These are phyloP conservation scores for Chalciporus chontae DNA, from an alignment of 768 basidiomycete genomes.

Conservation along the genomic window DNA sequence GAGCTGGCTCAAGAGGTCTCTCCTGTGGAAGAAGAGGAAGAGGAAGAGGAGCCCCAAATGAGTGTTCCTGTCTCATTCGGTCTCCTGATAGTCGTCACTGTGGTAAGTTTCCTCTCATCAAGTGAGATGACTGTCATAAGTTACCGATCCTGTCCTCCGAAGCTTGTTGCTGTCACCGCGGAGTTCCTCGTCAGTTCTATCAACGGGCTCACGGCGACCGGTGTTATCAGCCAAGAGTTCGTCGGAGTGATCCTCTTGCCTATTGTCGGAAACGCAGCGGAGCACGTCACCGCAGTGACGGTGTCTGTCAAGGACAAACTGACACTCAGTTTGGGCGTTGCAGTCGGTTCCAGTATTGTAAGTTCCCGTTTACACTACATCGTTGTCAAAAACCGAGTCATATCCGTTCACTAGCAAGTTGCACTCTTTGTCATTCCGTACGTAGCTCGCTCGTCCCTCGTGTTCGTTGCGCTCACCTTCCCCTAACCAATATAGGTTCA, in stretches of 20 bases:
- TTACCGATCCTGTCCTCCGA: too few species aligned
- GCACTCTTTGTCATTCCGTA: constrained; percentile 66
- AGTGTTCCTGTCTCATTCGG: constrained; percentile 52
- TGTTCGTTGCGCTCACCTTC: too few species aligned
- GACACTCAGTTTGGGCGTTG: constrained; percentile 84
- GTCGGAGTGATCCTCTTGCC: constrained; percentile 87
- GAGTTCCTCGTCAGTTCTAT: constrained; percentile 80
- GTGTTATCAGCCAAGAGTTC: constrained; percentile 66
- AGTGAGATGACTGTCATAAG: too few species aligned
- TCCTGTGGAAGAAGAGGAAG: constrained; percentile 27
- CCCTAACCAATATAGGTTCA: constrained; percentile 43
- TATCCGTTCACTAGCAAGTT: constrained; percentile 51
- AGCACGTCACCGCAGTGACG: constrained; percentile 88
- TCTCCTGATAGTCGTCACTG: constrained; percentile 55
- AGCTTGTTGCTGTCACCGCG: constrained; percentile 56
- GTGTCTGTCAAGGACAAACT: constrained; percentile 90
- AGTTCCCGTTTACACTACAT: constrained; percentile 23
- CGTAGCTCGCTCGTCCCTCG: constrained; percentile 13
- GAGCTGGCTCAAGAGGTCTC: too few species aligned
- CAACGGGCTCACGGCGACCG: constrained; percentile 53
- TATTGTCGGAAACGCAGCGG: constrained; percentile 88
- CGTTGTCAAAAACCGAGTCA: background rate
- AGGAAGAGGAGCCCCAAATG: constrained; percentile 41
- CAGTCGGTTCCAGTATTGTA: constrained; percentile 86
- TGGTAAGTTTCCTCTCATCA: constrained; percentile 39